A percentile compares a stretch with the other conserved stretches of the same genome.
These are phyloP conservation scores for Zygosaccharomyces rouxii DNA, from an alignment of 805 yeast species.

Conservation along the genomic window DNA sequence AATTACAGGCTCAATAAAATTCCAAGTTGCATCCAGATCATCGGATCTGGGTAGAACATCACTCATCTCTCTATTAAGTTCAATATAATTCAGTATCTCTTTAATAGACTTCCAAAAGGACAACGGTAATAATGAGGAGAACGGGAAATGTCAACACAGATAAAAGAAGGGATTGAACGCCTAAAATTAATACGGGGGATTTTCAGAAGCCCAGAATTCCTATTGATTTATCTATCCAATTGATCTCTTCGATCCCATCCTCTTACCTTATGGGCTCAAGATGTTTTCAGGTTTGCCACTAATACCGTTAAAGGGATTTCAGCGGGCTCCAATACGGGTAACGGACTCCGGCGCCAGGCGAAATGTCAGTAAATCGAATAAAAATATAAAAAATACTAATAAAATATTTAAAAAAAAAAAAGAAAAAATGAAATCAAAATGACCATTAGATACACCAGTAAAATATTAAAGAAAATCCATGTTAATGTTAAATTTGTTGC, in stretches of 20 bases:
- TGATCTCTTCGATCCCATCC: not conserved
- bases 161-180: not conserved
- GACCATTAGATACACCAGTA: not conserved
- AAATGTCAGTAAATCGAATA: slow-evolving; percentile 4
- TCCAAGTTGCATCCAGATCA: slow-evolving; percentile 69
- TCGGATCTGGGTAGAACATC: slow-evolving; percentile 49
- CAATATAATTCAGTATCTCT: not conserved
- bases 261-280: not conserved
- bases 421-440: not conserved
- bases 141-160: not conserved
- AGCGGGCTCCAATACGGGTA: slow-evolving; percentile 1
- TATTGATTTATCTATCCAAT: not conserved
- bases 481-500: no score
- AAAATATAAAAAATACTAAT: not conserved
- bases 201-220: not conserved
- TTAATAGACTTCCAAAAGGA: not conserved
- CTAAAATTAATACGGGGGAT: not conserved
- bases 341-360: not conserved
- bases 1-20: slow-evolving; percentile 70
- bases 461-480: not conserved
- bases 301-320: slow-evolving; percentile 6
- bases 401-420: no score
- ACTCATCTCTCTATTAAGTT: slow-evolving; percentile 17
- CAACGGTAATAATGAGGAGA: not conserved
- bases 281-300: slow-evolving; percentile 7